These are phyloP conservation scores for Raddia guianensis DNA, from an alignment of 176 grass and related monocot genomes.

Conservation along the genomic window DNA sequence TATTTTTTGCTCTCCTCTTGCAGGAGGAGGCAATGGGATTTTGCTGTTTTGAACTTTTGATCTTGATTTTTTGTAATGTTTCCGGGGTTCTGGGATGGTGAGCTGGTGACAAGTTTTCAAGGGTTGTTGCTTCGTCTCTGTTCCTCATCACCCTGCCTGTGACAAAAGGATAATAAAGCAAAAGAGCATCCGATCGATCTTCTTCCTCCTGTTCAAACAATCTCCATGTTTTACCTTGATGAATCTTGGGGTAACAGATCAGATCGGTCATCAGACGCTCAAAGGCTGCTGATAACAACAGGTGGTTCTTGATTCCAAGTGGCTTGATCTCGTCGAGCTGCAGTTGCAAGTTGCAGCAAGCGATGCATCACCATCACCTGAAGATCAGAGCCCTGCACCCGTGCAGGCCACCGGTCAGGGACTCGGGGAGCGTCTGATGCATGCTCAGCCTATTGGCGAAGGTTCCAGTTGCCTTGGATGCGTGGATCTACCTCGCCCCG, in stretches of 20 bases:
- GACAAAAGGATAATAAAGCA: constrained; percentile 24
- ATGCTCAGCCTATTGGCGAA: not conserved
- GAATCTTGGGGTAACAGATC: not conserved
- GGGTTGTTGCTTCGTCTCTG: constrained; percentile 33
- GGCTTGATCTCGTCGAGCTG: not conserved
- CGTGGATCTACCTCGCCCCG: constrained; percentile 3
- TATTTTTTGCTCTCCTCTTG: constrained; percentile 26
- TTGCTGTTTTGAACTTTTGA: constrained; percentile 14
- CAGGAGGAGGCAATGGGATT: not conserved
- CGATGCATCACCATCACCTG: too few species aligned
- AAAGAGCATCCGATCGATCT: not conserved
- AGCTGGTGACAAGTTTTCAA: constrained; percentile 34
- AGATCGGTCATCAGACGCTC: not conserved
- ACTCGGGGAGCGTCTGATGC: not conserved
- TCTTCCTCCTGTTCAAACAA: not conserved
- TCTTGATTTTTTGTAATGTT: constrained; percentile 4
- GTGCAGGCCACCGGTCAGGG: not conserved
- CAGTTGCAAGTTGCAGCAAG: not conserved
- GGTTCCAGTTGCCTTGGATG: not conserved
- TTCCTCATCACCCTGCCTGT: not conserved
- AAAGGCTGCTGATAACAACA: not conserved
- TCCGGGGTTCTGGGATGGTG: not conserved
- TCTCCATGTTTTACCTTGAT: not conserved
- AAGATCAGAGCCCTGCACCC: too few species aligned
- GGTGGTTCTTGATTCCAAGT: not conserved